Evolutionary conservation across 164 flowering plant species (phyloP).

Genomic region (Chimonanthus praecox): DNA sequence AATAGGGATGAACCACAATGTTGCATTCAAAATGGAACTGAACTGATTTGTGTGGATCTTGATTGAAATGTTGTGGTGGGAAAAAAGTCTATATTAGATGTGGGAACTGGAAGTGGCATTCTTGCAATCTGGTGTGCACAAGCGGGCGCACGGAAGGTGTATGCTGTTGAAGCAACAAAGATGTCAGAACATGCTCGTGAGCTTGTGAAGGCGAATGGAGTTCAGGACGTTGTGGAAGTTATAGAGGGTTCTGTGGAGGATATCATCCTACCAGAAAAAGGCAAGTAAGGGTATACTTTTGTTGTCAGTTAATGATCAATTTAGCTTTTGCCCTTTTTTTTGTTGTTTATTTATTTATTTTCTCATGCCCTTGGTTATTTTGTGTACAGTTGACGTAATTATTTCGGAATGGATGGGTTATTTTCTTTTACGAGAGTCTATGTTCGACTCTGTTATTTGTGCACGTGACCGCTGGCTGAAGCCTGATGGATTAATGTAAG

Average conservation of each 20-base stretch:
- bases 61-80: slow-evolving; percentile 3
- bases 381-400: slow-evolving; percentile 77
- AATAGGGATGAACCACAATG: not conserved
- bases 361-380: slow-evolving; percentile 3
- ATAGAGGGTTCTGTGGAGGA: slow-evolving; percentile 94
- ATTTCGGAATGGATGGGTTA: slow-evolving; percentile 99
- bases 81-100: slow-evolving; percentile 81
- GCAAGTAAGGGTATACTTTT: slow-evolving; percentile 18
- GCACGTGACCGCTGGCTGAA: slow-evolving; percentile 98
- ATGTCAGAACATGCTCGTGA: slow-evolving; percentile 88
- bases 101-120: slow-evolving; percentile 98
- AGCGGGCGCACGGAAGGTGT: slow-evolving; percentile 95
- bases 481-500: slow-evolving; percentile 86
- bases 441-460: slow-evolving; percentile 96
- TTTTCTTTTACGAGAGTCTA: slow-evolving; percentile 94
- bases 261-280: slow-evolving; percentile 82
- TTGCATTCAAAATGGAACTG: not conserved
- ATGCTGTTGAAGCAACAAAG: slow-evolving; percentile 97
- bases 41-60: slow-evolving; percentile 19
- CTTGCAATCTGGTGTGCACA: slow-evolving; percentile 98
- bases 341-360: not conserved
- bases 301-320: too few species aligned
- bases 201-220: slow-evolving; percentile 70
- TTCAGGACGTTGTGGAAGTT: slow-evolving; percentile 74
- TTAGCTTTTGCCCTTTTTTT: not conserved